Percentiles rank a stretch among this genome's conserved stretches.
phyloP scores from a whole-genome alignment of 106 monocot species.

The Dactylorhiza incarnata region DNA sequence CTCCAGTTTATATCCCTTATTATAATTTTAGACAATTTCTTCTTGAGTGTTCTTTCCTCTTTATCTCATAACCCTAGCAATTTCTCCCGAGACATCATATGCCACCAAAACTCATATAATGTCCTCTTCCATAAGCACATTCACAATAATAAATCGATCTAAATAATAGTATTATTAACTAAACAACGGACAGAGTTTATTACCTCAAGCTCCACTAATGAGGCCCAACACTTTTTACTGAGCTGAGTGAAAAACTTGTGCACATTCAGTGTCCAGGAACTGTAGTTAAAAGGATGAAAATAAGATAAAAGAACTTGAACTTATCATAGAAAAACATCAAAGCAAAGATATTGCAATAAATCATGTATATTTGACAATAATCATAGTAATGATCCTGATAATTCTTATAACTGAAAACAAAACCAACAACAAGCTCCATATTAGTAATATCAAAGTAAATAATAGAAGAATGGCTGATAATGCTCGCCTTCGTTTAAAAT shows the following conservation, averaged over 20 bases:
- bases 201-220: slow-evolving; percentile 48
- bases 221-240: slow-evolving; percentile 39
- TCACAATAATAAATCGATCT: background rate
- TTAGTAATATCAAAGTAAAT: background rate
- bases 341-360: too few relatives aligned
- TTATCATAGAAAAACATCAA: background rate
- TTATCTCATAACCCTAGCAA: background rate
- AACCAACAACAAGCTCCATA: background rate
- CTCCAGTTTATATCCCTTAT: too few relatives aligned
- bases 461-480: background rate
- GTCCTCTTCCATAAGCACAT: background rate
- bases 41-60: too few relatives aligned
- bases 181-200: slow-evolving; percentile 4
- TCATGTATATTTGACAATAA: background rate
- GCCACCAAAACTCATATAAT: background rate
- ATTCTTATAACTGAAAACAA: background rate
- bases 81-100: background rate
- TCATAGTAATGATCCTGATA: background rate
- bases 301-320: background rate
- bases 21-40: too few relatives aligned
- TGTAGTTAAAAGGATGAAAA: slow-evolving; percentile 14
- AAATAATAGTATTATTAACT: background rate
- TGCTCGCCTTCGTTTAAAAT: background rate
- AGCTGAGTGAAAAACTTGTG: slow-evolving; percentile 31
- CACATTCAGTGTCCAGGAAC: slow-evolving; percentile 45